Evolutionary conservation across 768 basidiomycete species (phyloP).

Genomic region (Ramaria rubella): DNA sequence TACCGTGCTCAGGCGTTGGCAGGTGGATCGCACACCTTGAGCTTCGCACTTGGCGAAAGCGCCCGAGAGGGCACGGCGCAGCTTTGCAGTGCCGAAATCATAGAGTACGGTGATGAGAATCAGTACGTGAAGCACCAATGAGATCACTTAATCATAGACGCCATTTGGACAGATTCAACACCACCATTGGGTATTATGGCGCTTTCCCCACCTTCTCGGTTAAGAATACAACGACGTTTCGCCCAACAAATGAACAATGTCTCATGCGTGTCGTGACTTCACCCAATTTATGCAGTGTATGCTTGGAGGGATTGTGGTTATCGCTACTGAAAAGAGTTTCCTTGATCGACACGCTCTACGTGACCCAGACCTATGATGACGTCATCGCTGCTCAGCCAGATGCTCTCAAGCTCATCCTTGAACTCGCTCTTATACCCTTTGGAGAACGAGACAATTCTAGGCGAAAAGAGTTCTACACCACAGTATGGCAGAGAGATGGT

Average conservation of each 20-base stretch:
- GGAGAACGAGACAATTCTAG: slow-evolving; percentile 43
- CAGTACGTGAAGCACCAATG: slow-evolving; percentile 40
- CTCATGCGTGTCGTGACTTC: slow-evolving; percentile 70
- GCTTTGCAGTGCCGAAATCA: slow-evolving; percentile 66
- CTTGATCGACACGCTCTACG: slow-evolving; percentile 50
- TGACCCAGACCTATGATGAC: slow-evolving; percentile 30
- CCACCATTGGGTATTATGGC: slow-evolving; percentile 51
- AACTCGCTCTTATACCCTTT: slow-evolving; percentile 52
- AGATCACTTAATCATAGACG: not conserved
- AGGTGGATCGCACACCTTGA: slow-evolving; percentile 50
- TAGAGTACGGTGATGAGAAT: slow-evolving; percentile 60
- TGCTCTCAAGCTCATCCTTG: slow-evolving; percentile 28
- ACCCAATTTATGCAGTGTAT: slow-evolving; percentile 70
- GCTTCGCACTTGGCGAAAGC: slow-evolving; percentile 47
- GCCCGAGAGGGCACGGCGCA: slow-evolving; percentile 52
- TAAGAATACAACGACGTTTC: slow-evolving; percentile 57
- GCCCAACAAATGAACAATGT: slow-evolving; percentile 80
- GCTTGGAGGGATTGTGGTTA: slow-evolving; percentile 69
- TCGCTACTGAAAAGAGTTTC: slow-evolving; percentile 50
- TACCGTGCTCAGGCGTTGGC: slow-evolving; percentile 33
- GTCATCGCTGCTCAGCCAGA: slow-evolving; percentile 3
- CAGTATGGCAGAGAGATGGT: slow-evolving; percentile 51
- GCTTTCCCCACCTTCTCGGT: slow-evolving; percentile 74
- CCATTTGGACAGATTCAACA: slow-evolving; percentile 45
- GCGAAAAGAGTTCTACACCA: slow-evolving; percentile 43